These are phyloP conservation scores for Tothia fuscella DNA, from an alignment of 2,329 filamentous ascomycete species.

Conservation along the genomic window DNA sequence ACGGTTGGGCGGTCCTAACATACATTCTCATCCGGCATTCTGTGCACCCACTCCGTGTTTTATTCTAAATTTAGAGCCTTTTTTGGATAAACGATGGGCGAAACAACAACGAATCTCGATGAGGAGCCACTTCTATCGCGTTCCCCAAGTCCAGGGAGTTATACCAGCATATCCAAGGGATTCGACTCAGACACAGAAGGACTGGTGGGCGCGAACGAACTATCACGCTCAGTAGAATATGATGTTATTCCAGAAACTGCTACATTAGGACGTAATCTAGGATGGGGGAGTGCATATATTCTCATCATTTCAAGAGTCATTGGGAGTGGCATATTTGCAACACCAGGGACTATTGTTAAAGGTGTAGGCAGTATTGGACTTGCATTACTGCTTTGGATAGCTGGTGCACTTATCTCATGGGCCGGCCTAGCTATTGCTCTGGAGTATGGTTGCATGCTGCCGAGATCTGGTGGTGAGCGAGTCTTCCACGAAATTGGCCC, in stretches of 20 bases:
- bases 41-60: too few relatives aligned
- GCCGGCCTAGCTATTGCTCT: slow-evolving; percentile 54
- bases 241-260: slow-evolving; percentile 8
- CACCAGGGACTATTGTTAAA: slow-evolving; percentile 44
- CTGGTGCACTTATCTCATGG: slow-evolving; percentile 48
- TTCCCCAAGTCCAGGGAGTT: not conserved
- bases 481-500: slow-evolving; percentile 48
- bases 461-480: slow-evolving; percentile 31
- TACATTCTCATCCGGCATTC: too few relatives aligned
- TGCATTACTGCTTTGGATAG: slow-evolving; percentile 51
- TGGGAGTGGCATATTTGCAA: slow-evolving; percentile 56
- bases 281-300: slow-evolving; percentile 10
- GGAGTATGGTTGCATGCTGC: slow-evolving; percentile 54
- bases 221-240: not conserved
- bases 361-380: slow-evolving; percentile 51
- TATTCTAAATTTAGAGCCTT: too few relatives aligned
- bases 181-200: not conserved
- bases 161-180: slow-evolving; percentile 1
- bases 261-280: not conserved
- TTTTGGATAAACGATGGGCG: too few relatives aligned
- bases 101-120: too few relatives aligned
- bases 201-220: not conserved
- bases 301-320: slow-evolving; percentile 31
- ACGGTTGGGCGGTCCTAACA: too few relatives aligned
- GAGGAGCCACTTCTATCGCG: slow-evolving; percentile 1